A percentile compares a stretch with the other conserved stretches of the same genome.
Evolutionary conservation across 331 rosid species (phyloP).

Genomic region (Dryas integrifolia): DNA sequence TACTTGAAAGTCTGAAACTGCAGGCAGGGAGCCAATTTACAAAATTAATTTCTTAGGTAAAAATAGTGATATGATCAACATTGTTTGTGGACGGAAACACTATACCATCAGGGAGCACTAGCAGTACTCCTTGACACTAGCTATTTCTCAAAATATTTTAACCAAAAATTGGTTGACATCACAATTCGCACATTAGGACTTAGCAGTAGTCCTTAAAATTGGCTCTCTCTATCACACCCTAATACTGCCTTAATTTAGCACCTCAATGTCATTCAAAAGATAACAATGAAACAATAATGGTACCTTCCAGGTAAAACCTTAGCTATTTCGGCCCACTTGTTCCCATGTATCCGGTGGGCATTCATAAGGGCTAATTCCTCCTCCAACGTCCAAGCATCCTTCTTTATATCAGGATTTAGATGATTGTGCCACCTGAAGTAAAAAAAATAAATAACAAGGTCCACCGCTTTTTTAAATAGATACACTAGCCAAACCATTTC

Average conservation of each 20-base stretch:
- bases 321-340: conserved; percentile 99
- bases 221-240: no score
- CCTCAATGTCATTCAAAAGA: conserved; percentile 15
- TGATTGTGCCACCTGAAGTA: conserved; percentile 94
- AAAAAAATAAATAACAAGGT: background rate
- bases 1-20: background rate
- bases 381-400: conserved; percentile 87
- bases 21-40: background rate
- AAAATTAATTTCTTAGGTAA: no score
- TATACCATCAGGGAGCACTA: no score
- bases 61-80: no score
- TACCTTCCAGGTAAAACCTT: conserved; percentile 94
- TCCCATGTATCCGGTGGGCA: conserved; percentile 80
- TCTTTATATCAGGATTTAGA: conserved; percentile 91
- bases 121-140: no score
- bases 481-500: conserved; percentile 4
- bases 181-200: no score
- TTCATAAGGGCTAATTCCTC: conserved; percentile 88
- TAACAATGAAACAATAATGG: conserved; percentile 25
- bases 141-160: no score
- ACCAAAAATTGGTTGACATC: no score
- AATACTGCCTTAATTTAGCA: conserved; percentile 9
- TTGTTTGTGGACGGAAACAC: no score
- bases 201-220: no score
- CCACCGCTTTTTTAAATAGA: background rate